Evolutionary conservation across 2,329 filamentous ascomycete species (phyloP).

Genomic region (Aspergillus fumigatiaffinis): DNA sequence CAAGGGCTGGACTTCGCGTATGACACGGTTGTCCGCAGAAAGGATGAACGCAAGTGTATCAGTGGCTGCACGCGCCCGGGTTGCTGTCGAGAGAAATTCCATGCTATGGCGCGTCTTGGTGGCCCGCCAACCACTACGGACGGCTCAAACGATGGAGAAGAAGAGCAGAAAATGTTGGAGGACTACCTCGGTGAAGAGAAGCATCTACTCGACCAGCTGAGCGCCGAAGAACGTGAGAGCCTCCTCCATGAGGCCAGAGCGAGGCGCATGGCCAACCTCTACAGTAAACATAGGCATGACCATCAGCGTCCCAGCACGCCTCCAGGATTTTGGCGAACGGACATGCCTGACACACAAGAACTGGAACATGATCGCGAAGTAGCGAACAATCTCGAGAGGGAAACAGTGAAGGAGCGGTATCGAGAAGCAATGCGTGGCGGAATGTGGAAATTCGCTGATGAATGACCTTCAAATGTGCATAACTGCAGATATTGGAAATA

Average conservation of each 20-base stretch:
- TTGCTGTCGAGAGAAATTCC: conserved; percentile 73
- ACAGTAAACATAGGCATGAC: conserved; percentile 72
- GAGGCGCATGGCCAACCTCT: conserved; percentile 66
- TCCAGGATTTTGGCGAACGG: conserved; percentile 84
- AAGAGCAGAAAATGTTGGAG: conserved; percentile 36
- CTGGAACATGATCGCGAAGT: conserved; percentile 60
- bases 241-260: conserved; percentile 73
- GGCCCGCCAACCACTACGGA: conserved; percentile 26
- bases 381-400: conserved; percentile 60
- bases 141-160: conserved; percentile 5
- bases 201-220: conserved; percentile 46
- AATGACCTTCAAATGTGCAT: conserved; percentile 41
- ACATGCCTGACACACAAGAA: conserved; percentile 88
- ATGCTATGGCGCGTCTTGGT: conserved; percentile 55
- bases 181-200: conserved; percentile 51
- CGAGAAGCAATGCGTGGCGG: conserved; percentile 78
- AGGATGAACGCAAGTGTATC: conserved; percentile 64
- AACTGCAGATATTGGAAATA: not conserved
- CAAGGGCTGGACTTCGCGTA: conserved; percentile 70
- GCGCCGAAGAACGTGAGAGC: conserved; percentile 57
- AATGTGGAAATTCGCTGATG: conserved; percentile 77
- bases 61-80: conserved; percentile 69
- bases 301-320: conserved; percentile 70
- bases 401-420: conserved; percentile 68
- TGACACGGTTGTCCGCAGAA: conserved; percentile 68